Evolutionary conservation across 257 asterid genomes (phyloP).

Genomic region (Ilex asprella): DNA sequence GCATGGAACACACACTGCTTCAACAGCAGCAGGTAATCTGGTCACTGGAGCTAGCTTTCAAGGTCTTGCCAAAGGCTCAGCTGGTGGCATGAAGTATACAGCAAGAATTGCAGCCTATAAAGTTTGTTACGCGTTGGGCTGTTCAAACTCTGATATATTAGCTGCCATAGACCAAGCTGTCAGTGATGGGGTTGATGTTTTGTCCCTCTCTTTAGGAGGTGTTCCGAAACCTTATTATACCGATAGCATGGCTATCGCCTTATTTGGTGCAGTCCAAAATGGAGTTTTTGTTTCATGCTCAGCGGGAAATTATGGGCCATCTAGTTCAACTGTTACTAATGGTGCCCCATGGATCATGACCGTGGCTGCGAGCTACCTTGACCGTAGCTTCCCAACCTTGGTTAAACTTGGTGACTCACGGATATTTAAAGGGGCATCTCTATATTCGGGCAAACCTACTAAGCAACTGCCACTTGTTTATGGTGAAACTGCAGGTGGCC

Average conservation of each 20-base stretch:
- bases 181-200: slow-evolving; percentile 55
- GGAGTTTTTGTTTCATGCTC: slow-evolving; percentile 54
- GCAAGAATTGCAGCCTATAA: slow-evolving; percentile 71
- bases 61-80: slow-evolving; percentile 55
- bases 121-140: slow-evolving; percentile 50
- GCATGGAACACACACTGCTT: slow-evolving; percentile 73
- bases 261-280: slow-evolving; percentile 50
- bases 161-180: slow-evolving; percentile 73
- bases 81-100: slow-evolving; percentile 51
- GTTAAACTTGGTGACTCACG: slow-evolving; percentile 42
- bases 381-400: slow-evolving; percentile 40
- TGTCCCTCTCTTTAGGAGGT: slow-evolving; percentile 66
- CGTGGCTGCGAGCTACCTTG: slow-evolving; percentile 67
- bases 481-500: slow-evolving; percentile 31
- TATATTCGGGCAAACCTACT: slow-evolving; percentile 44
- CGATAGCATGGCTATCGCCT: slow-evolving; percentile 55
- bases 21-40: slow-evolving; percentile 57
- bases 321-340: slow-evolving; percentile 37
- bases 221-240: slow-evolving; percentile 31
- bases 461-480: slow-evolving; percentile 30
- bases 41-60: slow-evolving; percentile 42
- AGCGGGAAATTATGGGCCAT: slow-evolving; percentile 72
- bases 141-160: slow-evolving; percentile 50
- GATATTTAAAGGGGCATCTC: slow-evolving; percentile 46
- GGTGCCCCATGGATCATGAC: slow-evolving; percentile 77